Base-by-base conservation (phyloP, 116 monocot species). In the Dioscorea cayenensis region DNA sequence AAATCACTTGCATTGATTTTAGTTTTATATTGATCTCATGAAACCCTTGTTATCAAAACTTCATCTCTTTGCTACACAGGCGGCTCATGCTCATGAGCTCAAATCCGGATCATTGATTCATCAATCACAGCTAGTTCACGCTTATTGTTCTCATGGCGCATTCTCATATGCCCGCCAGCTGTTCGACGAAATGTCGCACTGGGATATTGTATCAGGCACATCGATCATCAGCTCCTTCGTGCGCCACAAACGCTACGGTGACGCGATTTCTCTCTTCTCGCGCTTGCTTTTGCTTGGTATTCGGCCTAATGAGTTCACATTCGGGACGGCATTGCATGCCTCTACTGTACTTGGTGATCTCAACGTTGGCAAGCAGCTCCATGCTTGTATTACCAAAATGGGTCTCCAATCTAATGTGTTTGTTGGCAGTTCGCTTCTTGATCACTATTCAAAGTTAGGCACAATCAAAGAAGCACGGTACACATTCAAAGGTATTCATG, bases 221-320 rank as follows among this genome's bases (percentile, higher is more conserved):
- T 59, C 80, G 65, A 21, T 67, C 60, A 72, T 90, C 28, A 49
- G 73, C 60, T 68, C 71, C 32, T 75, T 92, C 11, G 36, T 83
- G 36, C 76, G 73, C 65, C 60, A 14, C 49, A 71, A 60, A 52
- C 83, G 72, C 65, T 79, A 87, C 59, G 37, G 17, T 0, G 85
- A 91, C 60, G 81, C 87, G 13, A 5, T 83, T 8, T 51, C 36
- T 6, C 73, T 87, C 69, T 81, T 91, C 69, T 70, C 74, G 29
- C 80, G 68, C 55, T 35, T 78, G 12, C 80, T 82, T 0, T 61
- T 9, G 20, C 28, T 60, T 50, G 61, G 51, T 11, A 35, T 84
- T 64, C 66, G 60, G 8, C 90, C 87, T 65, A 88, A 87, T 66
- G 72, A 92, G 51, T 92, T 88, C 91, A 92, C 91, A 6, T 91